Percentiles rank a stretch among this genome's conserved stretches.
Evolutionary conservation across 2,329 filamentous ascomycete species (phyloP).

Genomic region (Zymoseptoria crescenta): DNA sequence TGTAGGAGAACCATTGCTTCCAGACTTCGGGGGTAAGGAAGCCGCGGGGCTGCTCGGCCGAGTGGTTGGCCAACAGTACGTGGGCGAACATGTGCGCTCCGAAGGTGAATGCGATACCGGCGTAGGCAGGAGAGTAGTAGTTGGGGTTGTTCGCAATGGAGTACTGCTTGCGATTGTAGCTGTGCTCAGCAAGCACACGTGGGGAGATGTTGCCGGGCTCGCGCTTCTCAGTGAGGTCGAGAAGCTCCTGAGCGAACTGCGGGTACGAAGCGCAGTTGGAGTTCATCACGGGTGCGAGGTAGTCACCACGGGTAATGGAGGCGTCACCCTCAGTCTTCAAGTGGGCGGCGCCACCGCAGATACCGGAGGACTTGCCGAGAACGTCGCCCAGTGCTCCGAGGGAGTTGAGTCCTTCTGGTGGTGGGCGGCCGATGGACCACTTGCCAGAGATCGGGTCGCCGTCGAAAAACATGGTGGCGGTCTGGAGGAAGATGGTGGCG

Average conservation of each 20-base stretch:
- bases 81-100: conserved; percentile 24
- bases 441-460: conserved; percentile 16
- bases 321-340: conserved; percentile 20
- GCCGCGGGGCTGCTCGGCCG: conserved; percentile 17
- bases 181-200: conserved; percentile 20
- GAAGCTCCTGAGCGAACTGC: conserved; percentile 17
- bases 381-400: conserved; percentile 16
- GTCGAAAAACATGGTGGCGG: conserved; percentile 20
- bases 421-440: conserved; percentile 15
- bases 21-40: conserved; percentile 17
- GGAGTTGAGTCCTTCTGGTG: conserved; percentile 16
- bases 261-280: conserved; percentile 22
- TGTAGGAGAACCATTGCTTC: conserved; percentile 19
- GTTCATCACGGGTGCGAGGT: conserved; percentile 19
- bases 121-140: conserved; percentile 21
- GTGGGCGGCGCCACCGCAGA: conserved; percentile 20
- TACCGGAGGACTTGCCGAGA: conserved; percentile 20
- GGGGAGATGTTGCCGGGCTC: conserved; percentile 17
- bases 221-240: conserved; percentile 17
- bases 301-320: conserved; percentile 23
- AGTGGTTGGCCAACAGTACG: conserved; percentile 21
- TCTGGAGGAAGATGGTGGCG: conserved; percentile 20
- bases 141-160: conserved; percentile 24
- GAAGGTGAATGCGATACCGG: conserved; percentile 24
- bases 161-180: conserved; percentile 21